Evolutionary conservation across 805 yeast genomes (phyloP), one percentile per base, ranked within the genome.

Genomic region (Kregervanrija pseudodelftensis): DNA sequence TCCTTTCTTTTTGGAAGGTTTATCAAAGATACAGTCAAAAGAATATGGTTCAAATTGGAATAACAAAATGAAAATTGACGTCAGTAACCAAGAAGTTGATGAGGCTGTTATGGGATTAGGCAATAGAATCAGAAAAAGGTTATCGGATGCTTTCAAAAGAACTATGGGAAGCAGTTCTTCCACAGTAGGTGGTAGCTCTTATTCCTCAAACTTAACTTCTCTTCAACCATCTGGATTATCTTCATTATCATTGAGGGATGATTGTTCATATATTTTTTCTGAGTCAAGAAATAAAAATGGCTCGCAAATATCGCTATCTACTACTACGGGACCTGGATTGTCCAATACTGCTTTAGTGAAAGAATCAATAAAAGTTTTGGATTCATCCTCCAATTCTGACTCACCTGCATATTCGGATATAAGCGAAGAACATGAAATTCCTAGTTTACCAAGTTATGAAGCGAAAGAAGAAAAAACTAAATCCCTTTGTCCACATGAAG

Each of bases 101-200:
- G 76, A 79, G 49, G 95, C 95, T 1, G 88, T 88, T 3, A 74
- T 81, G 33, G 95, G 95, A n/a, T 73, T 88, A 40, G 90, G 89
- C 8, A 74, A 78, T 41, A 71, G 81, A 44, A 70, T 87, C 37
- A 77, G 70, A 52, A 73, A 69, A 46, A 72, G 76, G 22, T 55
- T 80, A 4, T 64, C 73, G 5, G 69, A 68, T 40, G 79, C 76
- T 1, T 58, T 59, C 39, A 48, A 46, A 31, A 42, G 45, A 31
- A 39, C 28, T 22, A 22, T 22, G 28, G 28, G 28, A 22, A 22
- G 28, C 28, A 22, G 28, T 22, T 22, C 28, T 4, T 22, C 28
- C 28, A 22, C 28, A 2, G 28, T 22, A 22, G 28, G 28, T 22
- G 28, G 28, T 22, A 22, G 28, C 8, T 22, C 28, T 22, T 22